phyloP scores from a whole-genome alignment of 148 eudicot genomes.

The Nepenthes gracilis region DNA sequence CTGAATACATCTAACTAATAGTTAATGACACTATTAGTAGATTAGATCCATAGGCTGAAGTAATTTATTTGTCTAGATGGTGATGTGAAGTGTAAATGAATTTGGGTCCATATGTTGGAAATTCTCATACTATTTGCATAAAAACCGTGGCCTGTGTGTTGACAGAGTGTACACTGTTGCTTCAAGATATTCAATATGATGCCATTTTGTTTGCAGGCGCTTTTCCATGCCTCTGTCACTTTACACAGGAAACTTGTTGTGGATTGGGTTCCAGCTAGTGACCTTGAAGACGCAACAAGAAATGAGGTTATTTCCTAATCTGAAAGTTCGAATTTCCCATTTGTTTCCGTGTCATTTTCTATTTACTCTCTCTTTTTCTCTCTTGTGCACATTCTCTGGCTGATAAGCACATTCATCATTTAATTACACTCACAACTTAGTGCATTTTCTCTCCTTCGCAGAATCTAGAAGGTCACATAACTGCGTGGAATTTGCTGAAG shows the following conservation, averaged over 20 bases:
- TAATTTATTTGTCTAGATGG: too few relatives aligned
- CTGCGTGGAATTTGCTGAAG: conserved; percentile 78
- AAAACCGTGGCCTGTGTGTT: too few relatives aligned
- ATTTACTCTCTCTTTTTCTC: neutral
- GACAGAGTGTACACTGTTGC: too few relatives aligned
- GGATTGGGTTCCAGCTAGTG: conserved; percentile 89
- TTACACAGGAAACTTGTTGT: conserved; percentile 54
- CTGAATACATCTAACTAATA: too few relatives aligned
- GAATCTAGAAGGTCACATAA: conserved; percentile 65
- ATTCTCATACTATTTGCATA: too few relatives aligned
- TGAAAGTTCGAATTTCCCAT: neutral
- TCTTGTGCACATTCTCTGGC: neutral
- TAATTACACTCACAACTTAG: neutral
- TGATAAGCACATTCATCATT: neutral
- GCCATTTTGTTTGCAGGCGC: conserved; percentile 42
- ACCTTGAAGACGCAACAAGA: conserved; percentile 80
- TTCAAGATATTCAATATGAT: neutral
- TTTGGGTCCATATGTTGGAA: too few relatives aligned
- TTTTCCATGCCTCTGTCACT: conserved; percentile 89
- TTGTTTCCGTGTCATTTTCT: neutral
- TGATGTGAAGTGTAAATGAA: too few relatives aligned
- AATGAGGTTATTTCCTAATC: conserved; percentile 38
- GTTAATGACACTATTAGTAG: too few relatives aligned
- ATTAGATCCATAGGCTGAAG: too few relatives aligned
- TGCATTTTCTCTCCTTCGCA: conserved; percentile 7